These are phyloP conservation scores for Penicillium bovifimosum DNA, from an alignment of 495 filamentous ascomycete genomes.

Conservation along the genomic window DNA sequence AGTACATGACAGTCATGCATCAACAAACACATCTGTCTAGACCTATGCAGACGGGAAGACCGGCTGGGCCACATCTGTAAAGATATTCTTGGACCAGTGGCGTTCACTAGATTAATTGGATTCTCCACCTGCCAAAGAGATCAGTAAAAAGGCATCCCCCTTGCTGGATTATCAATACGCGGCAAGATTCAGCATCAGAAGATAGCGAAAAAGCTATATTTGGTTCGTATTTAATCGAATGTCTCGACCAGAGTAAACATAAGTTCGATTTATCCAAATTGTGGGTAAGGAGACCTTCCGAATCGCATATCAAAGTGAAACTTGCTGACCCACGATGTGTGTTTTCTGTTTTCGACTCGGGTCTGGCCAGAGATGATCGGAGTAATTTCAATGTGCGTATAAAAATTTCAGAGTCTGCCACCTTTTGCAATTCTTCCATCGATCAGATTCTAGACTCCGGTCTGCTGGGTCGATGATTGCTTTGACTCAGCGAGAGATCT, in stretches of 20 bases:
- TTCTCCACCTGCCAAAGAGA: conserved; percentile 13
- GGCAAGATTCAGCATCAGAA: background rate
- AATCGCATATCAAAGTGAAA: conserved; percentile 1
- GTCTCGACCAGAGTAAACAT: background rate
- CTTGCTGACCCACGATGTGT: conserved; percentile 2
- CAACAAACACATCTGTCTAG: conserved; percentile 4
- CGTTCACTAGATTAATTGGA: conserved; percentile 11
- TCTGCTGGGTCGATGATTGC: background rate
- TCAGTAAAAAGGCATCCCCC: conserved; percentile 6
- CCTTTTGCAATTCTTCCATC: background rate
- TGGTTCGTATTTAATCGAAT: background rate
- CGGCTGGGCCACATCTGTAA: conserved; percentile 10
- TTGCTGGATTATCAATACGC: background rate
- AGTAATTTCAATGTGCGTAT: background rate
- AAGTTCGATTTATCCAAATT: background rate
- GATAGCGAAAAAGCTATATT: background rate
- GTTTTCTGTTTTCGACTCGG: background rate
- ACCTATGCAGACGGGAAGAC: background rate
- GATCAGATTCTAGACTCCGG: background rate
- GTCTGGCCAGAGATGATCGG: background rate
- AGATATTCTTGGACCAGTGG: conserved; percentile 15
- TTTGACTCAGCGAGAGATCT: too few species aligned
- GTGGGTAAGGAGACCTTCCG: background rate
- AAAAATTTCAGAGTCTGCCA: background rate
- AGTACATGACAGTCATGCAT: background rate